A percentile compares a stretch with the other conserved stretches of the same genome.
phyloP scores from a whole-genome alignment of 73 alveolate genomes.

The Tetrahymena borealis region DNA sequence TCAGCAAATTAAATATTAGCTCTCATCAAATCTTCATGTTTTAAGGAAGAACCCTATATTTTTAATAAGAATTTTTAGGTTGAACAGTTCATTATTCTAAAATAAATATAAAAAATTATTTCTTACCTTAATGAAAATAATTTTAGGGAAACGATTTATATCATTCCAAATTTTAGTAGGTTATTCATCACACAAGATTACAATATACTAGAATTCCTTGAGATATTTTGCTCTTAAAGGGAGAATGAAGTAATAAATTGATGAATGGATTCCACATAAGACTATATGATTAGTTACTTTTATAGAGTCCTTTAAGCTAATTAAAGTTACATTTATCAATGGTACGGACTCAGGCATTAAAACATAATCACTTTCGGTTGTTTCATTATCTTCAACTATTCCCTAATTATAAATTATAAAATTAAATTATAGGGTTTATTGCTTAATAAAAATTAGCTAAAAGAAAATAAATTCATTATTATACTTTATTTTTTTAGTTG shows the following conservation, averaged over 20 bases:
- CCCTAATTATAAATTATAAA: slow-evolving; percentile 50
- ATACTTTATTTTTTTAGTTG: background rate
- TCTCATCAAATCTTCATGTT: slow-evolving; percentile 81
- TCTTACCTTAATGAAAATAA: slow-evolving; percentile 54
- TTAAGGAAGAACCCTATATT: slow-evolving; percentile 78
- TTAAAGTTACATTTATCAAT: slow-evolving; percentile 46
- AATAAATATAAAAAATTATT: background rate
- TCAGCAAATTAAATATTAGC: slow-evolving; percentile 96
- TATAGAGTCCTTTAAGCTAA: slow-evolving; percentile 59
- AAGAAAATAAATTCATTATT: background rate
- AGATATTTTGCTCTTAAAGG: slow-evolving; percentile 90
- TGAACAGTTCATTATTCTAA: slow-evolving; percentile 45
- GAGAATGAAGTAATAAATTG: slow-evolving; percentile 80
- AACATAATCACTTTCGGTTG: slow-evolving; percentile 66
- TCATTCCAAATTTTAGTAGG: slow-evolving; percentile 89
- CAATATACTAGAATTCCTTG: slow-evolving; percentile 75
- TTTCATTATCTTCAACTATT: slow-evolving; percentile 56
- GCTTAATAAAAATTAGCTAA: background rate
- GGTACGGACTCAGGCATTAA: slow-evolving; percentile 52
- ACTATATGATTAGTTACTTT: slow-evolving; percentile 81
- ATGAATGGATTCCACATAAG: slow-evolving; percentile 94
- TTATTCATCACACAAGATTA: slow-evolving; percentile 72
- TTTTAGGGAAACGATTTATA: slow-evolving; percentile 74
- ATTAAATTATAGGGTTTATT: slow-evolving; percentile 25
- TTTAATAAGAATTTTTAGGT: slow-evolving; percentile 38